Base-by-base conservation (phyloP, 345 rosid genomes). In the Eucalyptus rudis region DNA sequence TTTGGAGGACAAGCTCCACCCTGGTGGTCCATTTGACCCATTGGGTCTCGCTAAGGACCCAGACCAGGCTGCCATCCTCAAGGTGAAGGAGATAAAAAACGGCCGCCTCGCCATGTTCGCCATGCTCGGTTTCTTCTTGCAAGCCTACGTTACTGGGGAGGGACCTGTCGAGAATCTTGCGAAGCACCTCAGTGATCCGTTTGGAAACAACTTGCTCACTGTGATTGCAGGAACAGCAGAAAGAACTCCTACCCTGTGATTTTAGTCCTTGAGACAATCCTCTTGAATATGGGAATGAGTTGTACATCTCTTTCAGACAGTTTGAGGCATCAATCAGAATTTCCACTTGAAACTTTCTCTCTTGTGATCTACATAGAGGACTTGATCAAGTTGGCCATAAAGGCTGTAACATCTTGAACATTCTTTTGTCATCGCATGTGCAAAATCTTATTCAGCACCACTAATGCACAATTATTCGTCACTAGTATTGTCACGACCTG, bases 151-250 rank as follows among this genome's bases (percentile, higher is more conserved):
- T 14, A 96, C 99, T 2, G 99, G 99, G 51, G 99, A 98, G 92
- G 98, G 99, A 66, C 99, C 98, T 0, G 99, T 98, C 13, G 99
- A 98, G 95, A 96, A 96, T 93, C 95, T 97, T 49, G 89, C 99
- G 8, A 95, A 96, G 88, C 99, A 96, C 90, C 98, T 97, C 91
- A 95, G 97, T 45, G 99, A 97, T 91, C 99, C 99, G 76, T 97
- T 96, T n/a, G 98, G 95, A 90, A 96, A 97, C 98, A 97, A 97
- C 93, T 94, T 97, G 96, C 99, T 97, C 90, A 96, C 99, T 2
- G 99, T 97, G 88, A 92, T 98, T 66, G 91, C 93, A 8, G 98
- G 98, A 87, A 86, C 93, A 7, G 97, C 91, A 3, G 99, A 97
- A 90, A 96, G 99, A 93, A 93, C 93, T 88, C 99, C 99, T 3